Evolutionary conservation across 352 stramenopile species (phyloP).

Genomic region (Chrysophaeum taylorii): DNA sequence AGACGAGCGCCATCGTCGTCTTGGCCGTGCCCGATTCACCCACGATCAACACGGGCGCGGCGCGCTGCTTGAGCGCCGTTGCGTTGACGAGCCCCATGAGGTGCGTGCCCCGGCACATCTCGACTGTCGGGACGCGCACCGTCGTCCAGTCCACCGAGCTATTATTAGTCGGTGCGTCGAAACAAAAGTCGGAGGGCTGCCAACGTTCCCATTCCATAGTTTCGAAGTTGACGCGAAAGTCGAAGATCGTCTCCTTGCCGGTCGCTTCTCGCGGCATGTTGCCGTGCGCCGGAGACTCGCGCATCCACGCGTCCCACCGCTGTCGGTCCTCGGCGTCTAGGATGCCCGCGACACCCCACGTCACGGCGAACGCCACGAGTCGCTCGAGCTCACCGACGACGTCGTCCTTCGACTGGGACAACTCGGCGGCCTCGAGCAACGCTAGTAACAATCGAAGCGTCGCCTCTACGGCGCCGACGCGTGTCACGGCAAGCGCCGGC

Average conservation of each 20-base stretch:
- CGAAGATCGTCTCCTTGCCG: slow-evolving; percentile 67
- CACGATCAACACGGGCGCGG: slow-evolving; percentile 58
- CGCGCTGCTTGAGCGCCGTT: slow-evolving; percentile 40
- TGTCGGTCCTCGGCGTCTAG: slow-evolving; percentile 62
- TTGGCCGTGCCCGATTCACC: slow-evolving; percentile 71
- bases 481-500: slow-evolving; percentile 53
- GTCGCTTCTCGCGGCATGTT: slow-evolving; percentile 32
- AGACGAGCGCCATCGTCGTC: slow-evolving; percentile 62
- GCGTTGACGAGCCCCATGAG: too few relatives aligned
- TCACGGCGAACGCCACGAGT: slow-evolving; percentile 64
- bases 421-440: slow-evolving; percentile 27
- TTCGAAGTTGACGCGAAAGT: slow-evolving; percentile 71
- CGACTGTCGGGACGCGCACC: slow-evolving; percentile 67
- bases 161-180: not conserved
- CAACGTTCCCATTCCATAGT: slow-evolving; percentile 77
- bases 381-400: slow-evolving; percentile 59
- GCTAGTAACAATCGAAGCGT: slow-evolving; percentile 22
- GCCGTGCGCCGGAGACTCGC: slow-evolving; percentile 18
- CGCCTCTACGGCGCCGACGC: slow-evolving; percentile 56
- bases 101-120: slow-evolving; percentile 57
- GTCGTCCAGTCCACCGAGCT: slow-evolving; percentile 55
- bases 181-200: slow-evolving; percentile 22
- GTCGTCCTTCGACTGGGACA: slow-evolving; percentile 23
- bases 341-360: slow-evolving; percentile 66
- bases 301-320: slow-evolving; percentile 59